phyloP scores from a whole-genome alignment of 140 eudicot species.

The Bidens hawaiensis region DNA sequence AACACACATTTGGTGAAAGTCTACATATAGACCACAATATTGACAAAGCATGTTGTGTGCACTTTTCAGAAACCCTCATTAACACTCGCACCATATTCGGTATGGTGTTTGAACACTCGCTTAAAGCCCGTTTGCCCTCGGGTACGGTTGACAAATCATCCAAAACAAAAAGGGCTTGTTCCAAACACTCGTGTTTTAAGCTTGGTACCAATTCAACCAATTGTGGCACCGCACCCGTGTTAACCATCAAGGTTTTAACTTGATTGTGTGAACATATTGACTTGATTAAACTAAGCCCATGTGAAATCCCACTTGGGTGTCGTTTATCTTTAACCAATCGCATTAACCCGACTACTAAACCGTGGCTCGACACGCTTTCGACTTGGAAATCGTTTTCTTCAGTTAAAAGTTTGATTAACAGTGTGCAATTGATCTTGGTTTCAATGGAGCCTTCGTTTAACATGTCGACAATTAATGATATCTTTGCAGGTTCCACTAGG shows the following conservation, averaged over 20 bases:
- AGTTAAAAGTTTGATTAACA: conserved; percentile 50
- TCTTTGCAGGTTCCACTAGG: conserved; percentile 67
- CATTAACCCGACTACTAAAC: conserved; percentile 70
- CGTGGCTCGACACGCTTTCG: conserved; percentile 60
- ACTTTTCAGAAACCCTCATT: conserved; percentile 68
- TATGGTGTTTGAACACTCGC: conserved; percentile 48
- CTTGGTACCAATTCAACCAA: conserved; percentile 53
- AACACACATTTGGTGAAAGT: conserved; percentile 62
- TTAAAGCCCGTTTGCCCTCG: conserved; percentile 64
- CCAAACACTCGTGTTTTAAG: conserved; percentile 52
- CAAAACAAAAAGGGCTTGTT: conserved; percentile 47
- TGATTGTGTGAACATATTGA: conserved; percentile 41
- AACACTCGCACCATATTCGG: conserved; percentile 60
- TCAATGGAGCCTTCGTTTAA: conserved; percentile 86
- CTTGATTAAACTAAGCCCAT: conserved; percentile 57
- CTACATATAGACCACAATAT: conserved; percentile 63
- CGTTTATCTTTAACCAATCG: conserved; percentile 62
- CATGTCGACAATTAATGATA: conserved; percentile 78
- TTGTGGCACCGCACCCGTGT: conserved; percentile 58
- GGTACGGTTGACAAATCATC: conserved; percentile 38
- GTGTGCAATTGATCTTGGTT: conserved; percentile 69
- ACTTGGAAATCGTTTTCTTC: conserved; percentile 51
- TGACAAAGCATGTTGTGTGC: conserved; percentile 60
- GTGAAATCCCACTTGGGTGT: conserved; percentile 47
- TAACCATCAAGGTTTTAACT: conserved; percentile 42